Base-by-base conservation (phyloP, 148 eudicot species). In the Chenopodium berlandieri region DNA sequence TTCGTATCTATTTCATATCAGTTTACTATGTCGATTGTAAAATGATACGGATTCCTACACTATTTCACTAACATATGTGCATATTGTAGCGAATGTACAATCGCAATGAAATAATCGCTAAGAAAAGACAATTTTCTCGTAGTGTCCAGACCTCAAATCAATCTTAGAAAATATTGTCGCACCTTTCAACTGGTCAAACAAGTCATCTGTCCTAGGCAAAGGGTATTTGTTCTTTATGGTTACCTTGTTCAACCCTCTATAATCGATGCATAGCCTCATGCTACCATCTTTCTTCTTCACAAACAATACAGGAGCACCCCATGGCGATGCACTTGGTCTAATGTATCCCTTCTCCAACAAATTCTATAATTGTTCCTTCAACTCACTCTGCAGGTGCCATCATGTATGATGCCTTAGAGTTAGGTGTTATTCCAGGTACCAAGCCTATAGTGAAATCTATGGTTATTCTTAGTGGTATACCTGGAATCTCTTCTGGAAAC, bases 351-450 rank as follows among this genome's bases (percentile, higher is more conserved):
- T 27, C 27, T 27, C 27, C 0, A 27, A 27, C 27, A 27, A 0
- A 27, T 27, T 27, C 27, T 27, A 0, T 27, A 27, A 27, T 0
- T 27, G 27, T 27, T 27, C 30, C 56, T 80, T 80, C 34, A 80
- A 31, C 34, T 80, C 82, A 12, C 58, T 17, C 82, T 9, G 17
- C 9, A 34, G 80, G 80, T 14, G 84, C 34, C 84, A 82, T 76
- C 1, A 80, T 20, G 2, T 75, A 82, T 19, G 80, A 68, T 25
- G 84, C 75, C 65, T 76, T 76, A 19, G 78, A 78, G 5, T 77
- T 77, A 19, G 78, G 85, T 19, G 47, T 63, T 4, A 73, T 69
- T 16, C 81, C 25, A 13, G 81, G 81, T 12, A 73, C 30, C 3
- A 76, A 52, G 27, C 71, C 76, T 7, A 82, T 77, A 13, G 50